Base-by-base conservation (phyloP, 2,329 filamentous ascomycete species). In the Aspergillus pseudotamarii region DNA sequence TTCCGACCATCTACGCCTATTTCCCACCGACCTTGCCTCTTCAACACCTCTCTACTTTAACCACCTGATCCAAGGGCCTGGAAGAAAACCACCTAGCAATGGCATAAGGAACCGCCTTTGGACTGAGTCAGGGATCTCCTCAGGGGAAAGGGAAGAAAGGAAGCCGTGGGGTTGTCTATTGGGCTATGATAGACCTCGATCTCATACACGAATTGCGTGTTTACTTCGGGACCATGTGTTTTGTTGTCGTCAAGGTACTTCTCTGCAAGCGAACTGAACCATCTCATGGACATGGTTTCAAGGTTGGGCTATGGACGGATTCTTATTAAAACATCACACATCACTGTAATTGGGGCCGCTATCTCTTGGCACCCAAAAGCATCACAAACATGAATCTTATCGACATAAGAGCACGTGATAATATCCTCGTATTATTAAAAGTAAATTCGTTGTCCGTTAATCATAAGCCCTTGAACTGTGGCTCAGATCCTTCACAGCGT, bases 281-380 rank as follows among this genome's bases (percentile, higher is more conserved):
- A 51, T 51, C 28, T 60, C 23, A 34, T 38, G 38, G 26, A 19
- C 23, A 63, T 34, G 50, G 36, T 43, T 45, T 23, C 19, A 28
- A 51, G 56, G 41, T 43, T 53, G 32, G 51, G 43, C 61, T 60
- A 59, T 59, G 46, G 55, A 58, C 34, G 11, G 36, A 57, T 50
- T 21, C 38, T 38, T 57, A 59, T 45, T 30, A 34, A 26, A 38
- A 48, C 58, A 64, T 46, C 43, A 55, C 36, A 45, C 51, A 48
- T 60, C 50, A 53, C 86, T 54, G 38, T 55, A 51, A 58, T 43
- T 19, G 73, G 76, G 46, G 80, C n/a, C 82, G 59, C 86, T 86
- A 72, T 59, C 86, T 86, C 72, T 86, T 14, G 32, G 51, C 19
- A 38, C 28, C 26, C 51, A 30, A 48, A 72, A 79, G 87, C 51